Conservation (phyloP, 805 yeast species). For the Wickerhamomyces silvicola region DNA sequence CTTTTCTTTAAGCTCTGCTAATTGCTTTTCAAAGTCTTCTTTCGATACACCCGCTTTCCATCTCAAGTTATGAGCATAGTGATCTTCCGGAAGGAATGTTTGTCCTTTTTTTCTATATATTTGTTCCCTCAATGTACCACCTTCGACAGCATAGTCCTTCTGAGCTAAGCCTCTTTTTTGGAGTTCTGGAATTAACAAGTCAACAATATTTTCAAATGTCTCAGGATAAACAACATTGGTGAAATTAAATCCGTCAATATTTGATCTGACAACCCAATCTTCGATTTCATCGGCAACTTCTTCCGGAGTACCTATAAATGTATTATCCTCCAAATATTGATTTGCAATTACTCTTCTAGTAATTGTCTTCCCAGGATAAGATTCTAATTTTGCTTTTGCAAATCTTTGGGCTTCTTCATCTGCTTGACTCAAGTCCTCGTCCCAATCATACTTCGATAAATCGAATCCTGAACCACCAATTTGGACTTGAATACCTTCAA, state of each 20-base stretch:
- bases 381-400: constrained; percentile 21
- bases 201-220: constrained; percentile 32
- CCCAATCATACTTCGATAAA: constrained; percentile 25
- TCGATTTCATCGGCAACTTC: constrained; percentile 35
- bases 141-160: constrained; percentile 29
- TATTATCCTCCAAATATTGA: constrained; percentile 22
- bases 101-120: constrained; percentile 23
- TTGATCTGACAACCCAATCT: constrained; percentile 32
- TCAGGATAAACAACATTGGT: constrained; percentile 33
- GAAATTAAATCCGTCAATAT: constrained; percentile 36
- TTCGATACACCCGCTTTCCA: too few species aligned
- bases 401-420: too few species aligned
- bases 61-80: constrained; percentile 12
- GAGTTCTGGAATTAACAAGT: constrained; percentile 30
- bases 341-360: constrained; percentile 20
- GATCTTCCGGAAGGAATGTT: constrained; percentile 5
- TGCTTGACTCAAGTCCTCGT: constrained; percentile 29
- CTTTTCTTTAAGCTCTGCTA: neutral
- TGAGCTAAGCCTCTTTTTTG: constrained; percentile 28
- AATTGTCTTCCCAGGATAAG: constrained; percentile 6
- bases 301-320: constrained; percentile 27
- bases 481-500: constrained; percentile 32
- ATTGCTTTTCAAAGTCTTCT: constrained; percentile 17
- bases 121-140: constrained; percentile 27
- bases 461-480: constrained; percentile 35